Evolutionary conservation across 2,329 filamentous ascomycete species (phyloP).

Genomic region (Fusarium tricinctum): DNA sequence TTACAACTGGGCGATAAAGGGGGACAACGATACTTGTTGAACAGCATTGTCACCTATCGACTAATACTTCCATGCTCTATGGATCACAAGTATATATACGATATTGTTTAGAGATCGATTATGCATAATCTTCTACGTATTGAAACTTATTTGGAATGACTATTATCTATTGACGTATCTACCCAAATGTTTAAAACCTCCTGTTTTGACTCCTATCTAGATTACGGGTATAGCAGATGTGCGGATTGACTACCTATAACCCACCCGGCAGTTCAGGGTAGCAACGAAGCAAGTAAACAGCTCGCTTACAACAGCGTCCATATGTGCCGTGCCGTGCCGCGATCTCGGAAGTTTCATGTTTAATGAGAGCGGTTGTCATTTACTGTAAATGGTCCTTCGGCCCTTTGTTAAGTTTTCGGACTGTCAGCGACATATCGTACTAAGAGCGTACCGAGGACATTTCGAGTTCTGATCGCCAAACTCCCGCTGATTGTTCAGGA

Average conservation of each 20-base stretch:
- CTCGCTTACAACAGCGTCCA: not conserved
- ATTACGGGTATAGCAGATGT: not conserved
- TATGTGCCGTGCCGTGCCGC: constrained; percentile 9
- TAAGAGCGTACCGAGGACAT: not conserved
- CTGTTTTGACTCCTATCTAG: too few relatives aligned
- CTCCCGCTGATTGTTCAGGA: not conserved
- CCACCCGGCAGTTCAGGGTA: constrained; percentile 12
- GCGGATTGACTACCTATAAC: not conserved
- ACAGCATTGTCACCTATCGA: too few relatives aligned
- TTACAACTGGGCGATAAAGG: not conserved
- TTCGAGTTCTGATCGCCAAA: not conserved
- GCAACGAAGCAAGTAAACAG: constrained; percentile 2
- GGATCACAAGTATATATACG: too few relatives aligned
- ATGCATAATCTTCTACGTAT: too few relatives aligned
- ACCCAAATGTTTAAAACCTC: too few relatives aligned
- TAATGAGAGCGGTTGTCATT: not conserved
- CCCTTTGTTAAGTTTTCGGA: not conserved
- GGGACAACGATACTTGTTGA: not conserved
- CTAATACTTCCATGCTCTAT: too few relatives aligned
- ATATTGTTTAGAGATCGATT: too few relatives aligned
- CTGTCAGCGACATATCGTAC: not conserved
- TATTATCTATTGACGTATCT: too few relatives aligned
- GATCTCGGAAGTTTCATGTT: constrained; percentile 18
- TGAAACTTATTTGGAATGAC: too few relatives aligned
- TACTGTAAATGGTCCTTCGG: not conserved